A percentile compares a stretch with the other conserved stretches of the same genome.
Conservation (phyloP, 1,284 basidiomycete genomes). For the Ceratobasidium sp. region DNA sequence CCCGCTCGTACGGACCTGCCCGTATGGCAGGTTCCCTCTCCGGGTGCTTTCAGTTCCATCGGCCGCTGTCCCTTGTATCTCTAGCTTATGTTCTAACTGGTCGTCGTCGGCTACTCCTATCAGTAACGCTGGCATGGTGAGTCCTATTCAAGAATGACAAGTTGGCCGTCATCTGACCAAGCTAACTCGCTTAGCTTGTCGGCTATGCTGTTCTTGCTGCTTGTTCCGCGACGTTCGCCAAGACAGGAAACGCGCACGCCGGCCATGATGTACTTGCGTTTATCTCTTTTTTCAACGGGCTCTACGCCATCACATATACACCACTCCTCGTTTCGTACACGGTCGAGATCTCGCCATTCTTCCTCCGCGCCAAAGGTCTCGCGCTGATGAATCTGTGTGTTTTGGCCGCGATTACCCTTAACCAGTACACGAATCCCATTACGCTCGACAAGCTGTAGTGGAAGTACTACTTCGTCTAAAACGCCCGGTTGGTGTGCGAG, state of each 20-base stretch:
- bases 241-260: slow-evolving; percentile 43
- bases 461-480: slow-evolving; percentile 60
- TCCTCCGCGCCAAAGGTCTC: slow-evolving; percentile 76
- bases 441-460: slow-evolving; percentile 34
- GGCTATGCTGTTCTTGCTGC: slow-evolving; percentile 49
- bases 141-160: too few species aligned
- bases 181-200: slow-evolving; percentile 45
- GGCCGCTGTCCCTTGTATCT: slow-evolving; percentile 22
- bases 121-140: slow-evolving; percentile 73
- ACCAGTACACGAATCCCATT: slow-evolving; percentile 62
- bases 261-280: slow-evolving; percentile 66
- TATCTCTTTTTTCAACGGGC: slow-evolving; percentile 78
- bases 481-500: slow-evolving; percentile 53
- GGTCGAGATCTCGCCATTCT: slow-evolving; percentile 77
- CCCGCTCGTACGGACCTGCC: too few species aligned
- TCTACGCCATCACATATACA: slow-evolving; percentile 66
- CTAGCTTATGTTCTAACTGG: slow-evolving; percentile 56
- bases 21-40: too few species aligned
- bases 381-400: slow-evolving; percentile 69
- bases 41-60: slow-evolving; percentile 52
- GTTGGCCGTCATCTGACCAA: too few species aligned
- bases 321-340: slow-evolving; percentile 66
- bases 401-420: slow-evolving; percentile 67
- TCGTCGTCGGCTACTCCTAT: slow-evolving; percentile 73
- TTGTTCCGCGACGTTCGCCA: slow-evolving; percentile 46